Percentiles rank a stretch among this genome's conserved stretches.
Evolutionary conservation across 1,284 basidiomycete genomes (phyloP).

Genomic region (Austroboletus olivaceoglutinosus): DNA sequence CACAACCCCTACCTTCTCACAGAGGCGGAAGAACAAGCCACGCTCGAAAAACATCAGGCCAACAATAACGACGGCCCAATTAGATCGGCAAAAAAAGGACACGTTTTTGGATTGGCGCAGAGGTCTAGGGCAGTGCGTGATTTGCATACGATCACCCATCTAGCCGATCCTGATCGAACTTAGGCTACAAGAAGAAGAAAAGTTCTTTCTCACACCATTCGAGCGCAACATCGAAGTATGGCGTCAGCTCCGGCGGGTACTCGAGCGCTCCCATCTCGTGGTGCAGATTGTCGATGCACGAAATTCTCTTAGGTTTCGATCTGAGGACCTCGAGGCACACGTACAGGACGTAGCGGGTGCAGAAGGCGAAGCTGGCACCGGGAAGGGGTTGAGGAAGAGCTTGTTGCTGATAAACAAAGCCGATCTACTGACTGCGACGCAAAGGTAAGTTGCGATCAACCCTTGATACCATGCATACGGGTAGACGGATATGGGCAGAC

Average conservation of each 20-base stretch:
- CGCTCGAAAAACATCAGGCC: constrained; percentile 69
- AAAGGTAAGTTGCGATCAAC: constrained; percentile 58
- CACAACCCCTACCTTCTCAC: constrained; percentile 90
- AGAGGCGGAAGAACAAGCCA: constrained; percentile 79
- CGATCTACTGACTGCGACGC: constrained; percentile 85
- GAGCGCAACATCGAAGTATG: constrained; percentile 96
- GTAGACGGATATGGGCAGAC: constrained; percentile 81
- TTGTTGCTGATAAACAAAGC: constrained; percentile 96
- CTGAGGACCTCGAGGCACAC: constrained; percentile 89
- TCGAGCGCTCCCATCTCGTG: constrained; percentile 90
- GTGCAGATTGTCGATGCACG: constrained; percentile 96
- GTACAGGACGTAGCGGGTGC: constrained; percentile 75
- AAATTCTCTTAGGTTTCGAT: constrained; percentile 89
- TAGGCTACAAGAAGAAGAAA: constrained; percentile 77
- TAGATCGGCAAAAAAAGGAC: constrained; percentile 86
- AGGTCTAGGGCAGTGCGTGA: constrained; percentile 79
- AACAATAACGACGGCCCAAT: constrained; percentile 76
- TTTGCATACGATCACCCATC: background rate
- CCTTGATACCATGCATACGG: constrained; percentile 26
- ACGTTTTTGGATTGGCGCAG: constrained; percentile 90
- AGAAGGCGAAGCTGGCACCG: constrained; percentile 76
- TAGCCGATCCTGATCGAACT: background rate
- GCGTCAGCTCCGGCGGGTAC: constrained; percentile 93
- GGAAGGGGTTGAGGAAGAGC: constrained; percentile 66
- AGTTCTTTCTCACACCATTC: constrained; percentile 88